Base-by-base conservation (phyloP, 1,139 yeast genomes). In the Martiniozyma asiatica region DNA sequence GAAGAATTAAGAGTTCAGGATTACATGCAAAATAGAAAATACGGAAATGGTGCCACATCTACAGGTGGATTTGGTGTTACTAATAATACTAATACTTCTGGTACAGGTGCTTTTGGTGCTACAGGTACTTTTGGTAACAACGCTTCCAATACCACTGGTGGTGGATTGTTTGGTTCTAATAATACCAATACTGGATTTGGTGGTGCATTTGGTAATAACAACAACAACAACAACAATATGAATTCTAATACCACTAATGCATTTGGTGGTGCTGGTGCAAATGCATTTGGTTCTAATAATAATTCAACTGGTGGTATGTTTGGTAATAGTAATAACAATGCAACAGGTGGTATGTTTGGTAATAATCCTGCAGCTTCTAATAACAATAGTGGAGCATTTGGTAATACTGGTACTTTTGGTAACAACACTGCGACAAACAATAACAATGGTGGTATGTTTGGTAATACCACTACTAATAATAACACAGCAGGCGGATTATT, bases 1-100 rank as follows among this genome's bases (percentile, higher is more conserved):
- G 96, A 87, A 53, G 98, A 89, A 53, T 66, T 89, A 55, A 68
- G 99, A 52, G 60, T 70, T 44, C 89, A 80, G 53, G 99, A 89
- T 56, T 89, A 89, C 51, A 73, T 75, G 47, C 82, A 75, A 39
- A 73, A 72, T 38, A 65, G 93, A 42, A 68, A 75, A 34, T 73
- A 47, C 41, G 80, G 78, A n/a, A 63, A 53, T 21, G 47, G 50
- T 16, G 37, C 11, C 8, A 29, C 35, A 17, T 32, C 38, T 6
- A 19, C 35, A 12, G 41, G 40, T 4, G 40, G 42, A 3, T 47
- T 44, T 36, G 47, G 48, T 26, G 25, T 38, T 10, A 8, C 35
- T 3, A 23, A 16, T 16, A 21, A 53, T 47, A 38, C 44, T 19
- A 26, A 48, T 20, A 35, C 48, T 14, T 33, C 41, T 8, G 26